These are phyloP conservation scores for Ailanthus altissimus DNA, from an alignment of 345 rosid genomes.

Conservation along the genomic window DNA sequence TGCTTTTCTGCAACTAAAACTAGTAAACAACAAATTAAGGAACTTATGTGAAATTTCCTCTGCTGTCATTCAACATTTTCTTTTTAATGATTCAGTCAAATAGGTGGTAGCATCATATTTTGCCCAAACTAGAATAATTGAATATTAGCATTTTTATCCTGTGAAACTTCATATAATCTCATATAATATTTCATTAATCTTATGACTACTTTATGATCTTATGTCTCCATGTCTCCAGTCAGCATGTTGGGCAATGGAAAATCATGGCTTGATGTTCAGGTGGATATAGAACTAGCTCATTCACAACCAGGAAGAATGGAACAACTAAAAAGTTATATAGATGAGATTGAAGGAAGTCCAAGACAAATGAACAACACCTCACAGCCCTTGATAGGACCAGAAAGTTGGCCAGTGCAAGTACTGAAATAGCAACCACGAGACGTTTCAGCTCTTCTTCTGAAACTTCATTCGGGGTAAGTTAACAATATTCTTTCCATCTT, in stretches of 20 bases:
- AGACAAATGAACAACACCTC: slow-evolving; percentile 45
- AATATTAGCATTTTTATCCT: not conserved
- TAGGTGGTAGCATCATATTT: not conserved
- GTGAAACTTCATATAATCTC: not conserved
- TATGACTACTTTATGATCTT: not conserved
- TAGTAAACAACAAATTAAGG: too few relatives aligned
- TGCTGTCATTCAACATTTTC: not conserved
- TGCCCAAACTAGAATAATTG: not conserved
- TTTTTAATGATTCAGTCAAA: not conserved
- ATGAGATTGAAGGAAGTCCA: slow-evolving; percentile 60
- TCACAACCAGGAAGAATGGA: slow-evolving; percentile 68
- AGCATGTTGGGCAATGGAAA: slow-evolving; percentile 99
- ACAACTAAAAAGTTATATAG: slow-evolving; percentile 59
- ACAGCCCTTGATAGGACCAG: slow-evolving; percentile 60
- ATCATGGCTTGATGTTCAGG: slow-evolving; percentile 97
- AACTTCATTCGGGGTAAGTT: slow-evolving; percentile 87
- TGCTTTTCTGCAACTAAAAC: too few relatives aligned
- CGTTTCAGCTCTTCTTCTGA: slow-evolving; percentile 89
- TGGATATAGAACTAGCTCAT: slow-evolving; percentile 80
- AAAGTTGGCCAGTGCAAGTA: slow-evolving; percentile 92
- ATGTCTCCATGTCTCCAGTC: slow-evolving; percentile 49
- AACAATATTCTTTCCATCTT: slow-evolving; percentile 9
- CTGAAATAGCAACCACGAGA: slow-evolving; percentile 89
- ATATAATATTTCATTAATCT: not conserved
- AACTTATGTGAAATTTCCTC: too few relatives aligned